Percentiles rank a stretch among this genome's conserved stretches.
Conservation (phyloP, 2,329 filamentous ascomycete species). For the Clathrospora elynae region DNA sequence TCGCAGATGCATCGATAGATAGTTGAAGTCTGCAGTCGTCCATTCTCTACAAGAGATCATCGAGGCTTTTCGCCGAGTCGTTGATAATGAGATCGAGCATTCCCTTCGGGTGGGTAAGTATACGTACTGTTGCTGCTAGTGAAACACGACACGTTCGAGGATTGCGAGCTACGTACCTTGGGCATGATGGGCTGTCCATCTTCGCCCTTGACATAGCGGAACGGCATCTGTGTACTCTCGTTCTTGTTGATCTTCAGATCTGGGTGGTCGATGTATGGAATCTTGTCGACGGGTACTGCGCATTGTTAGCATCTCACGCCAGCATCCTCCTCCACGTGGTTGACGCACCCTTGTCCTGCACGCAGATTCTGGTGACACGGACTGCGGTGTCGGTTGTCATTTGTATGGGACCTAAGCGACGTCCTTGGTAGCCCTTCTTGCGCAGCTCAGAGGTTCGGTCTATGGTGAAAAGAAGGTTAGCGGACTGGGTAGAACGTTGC, state of each 20-base stretch:
- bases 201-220: slow-evolving; percentile 83
- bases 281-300: slow-evolving; percentile 74
- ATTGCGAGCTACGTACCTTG: slow-evolving; percentile 70
- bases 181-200: slow-evolving; percentile 89
- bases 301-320: slow-evolving; percentile 22
- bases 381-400: slow-evolving; percentile 99
- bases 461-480: slow-evolving; percentile 50
- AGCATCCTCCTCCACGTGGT: neutral
- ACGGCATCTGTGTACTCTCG: slow-evolving; percentile 97
- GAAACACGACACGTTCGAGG: slow-evolving; percentile 17
- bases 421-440: slow-evolving; percentile 87
- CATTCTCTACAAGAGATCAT: slow-evolving; percentile 71
- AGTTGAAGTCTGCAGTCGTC: neutral
- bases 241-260: slow-evolving; percentile 89
- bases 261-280: slow-evolving; percentile 84
- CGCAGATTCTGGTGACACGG: slow-evolving; percentile 85
- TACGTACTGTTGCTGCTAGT: slow-evolving; percentile 8
- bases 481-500: slow-evolving; percentile 3
- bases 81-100: slow-evolving; percentile 94
- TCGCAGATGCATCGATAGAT: neutral
- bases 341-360: slow-evolving; percentile 76
- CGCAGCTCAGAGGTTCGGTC: slow-evolving; percentile 95
- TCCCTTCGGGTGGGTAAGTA: slow-evolving; percentile 62
- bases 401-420: slow-evolving; percentile 86
- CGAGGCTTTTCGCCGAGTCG: slow-evolving; percentile 89